Conservation (phyloP, 2,329 filamentous ascomycete species). For the Pezicula neosporulosa region DNA sequence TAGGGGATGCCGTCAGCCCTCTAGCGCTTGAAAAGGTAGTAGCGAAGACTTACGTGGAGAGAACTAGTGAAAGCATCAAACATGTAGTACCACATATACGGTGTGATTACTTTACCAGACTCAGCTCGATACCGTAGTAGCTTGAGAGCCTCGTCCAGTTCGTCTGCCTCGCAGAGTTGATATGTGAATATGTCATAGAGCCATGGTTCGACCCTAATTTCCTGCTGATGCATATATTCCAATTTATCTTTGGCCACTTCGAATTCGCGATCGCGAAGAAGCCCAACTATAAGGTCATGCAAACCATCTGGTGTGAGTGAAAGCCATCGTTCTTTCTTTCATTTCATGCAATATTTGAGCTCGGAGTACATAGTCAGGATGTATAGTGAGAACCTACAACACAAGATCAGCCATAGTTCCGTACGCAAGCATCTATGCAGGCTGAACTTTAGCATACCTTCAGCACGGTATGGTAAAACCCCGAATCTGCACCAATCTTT, state of each 20-base stretch:
- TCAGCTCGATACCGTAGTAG: constrained; percentile 58
- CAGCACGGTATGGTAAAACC: constrained; percentile 69
- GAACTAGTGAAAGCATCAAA: constrained; percentile 71
- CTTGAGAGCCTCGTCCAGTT: constrained; percentile 73
- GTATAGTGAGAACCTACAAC: constrained; percentile 65
- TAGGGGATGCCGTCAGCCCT: background rate
- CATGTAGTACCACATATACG: constrained; percentile 63
- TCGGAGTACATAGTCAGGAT: constrained; percentile 80
- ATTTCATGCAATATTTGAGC: constrained; percentile 69
- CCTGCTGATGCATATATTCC: constrained; percentile 59
- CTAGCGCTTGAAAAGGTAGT: constrained; percentile 10
- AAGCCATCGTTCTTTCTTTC: constrained; percentile 71
- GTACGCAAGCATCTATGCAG: constrained; percentile 1
- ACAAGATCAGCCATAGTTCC: background rate
- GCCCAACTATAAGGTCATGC: constrained; percentile 66
- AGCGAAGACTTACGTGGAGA: constrained; percentile 48
- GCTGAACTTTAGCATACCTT: constrained; percentile 43
- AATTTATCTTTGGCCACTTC: constrained; percentile 75
- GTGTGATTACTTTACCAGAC: constrained; percentile 38
- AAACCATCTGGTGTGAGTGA: constrained; percentile 56
- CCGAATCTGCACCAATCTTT: constrained; percentile 59
- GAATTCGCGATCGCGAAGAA: constrained; percentile 77
- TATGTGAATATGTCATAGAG: constrained; percentile 76
- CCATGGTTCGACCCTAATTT: constrained; percentile 61
- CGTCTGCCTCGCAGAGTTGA: constrained; percentile 65